These are phyloP conservation scores for Pseudozyma sp. DNA, from an alignment of 1,284 basidiomycete genomes.

Conservation along the genomic window DNA sequence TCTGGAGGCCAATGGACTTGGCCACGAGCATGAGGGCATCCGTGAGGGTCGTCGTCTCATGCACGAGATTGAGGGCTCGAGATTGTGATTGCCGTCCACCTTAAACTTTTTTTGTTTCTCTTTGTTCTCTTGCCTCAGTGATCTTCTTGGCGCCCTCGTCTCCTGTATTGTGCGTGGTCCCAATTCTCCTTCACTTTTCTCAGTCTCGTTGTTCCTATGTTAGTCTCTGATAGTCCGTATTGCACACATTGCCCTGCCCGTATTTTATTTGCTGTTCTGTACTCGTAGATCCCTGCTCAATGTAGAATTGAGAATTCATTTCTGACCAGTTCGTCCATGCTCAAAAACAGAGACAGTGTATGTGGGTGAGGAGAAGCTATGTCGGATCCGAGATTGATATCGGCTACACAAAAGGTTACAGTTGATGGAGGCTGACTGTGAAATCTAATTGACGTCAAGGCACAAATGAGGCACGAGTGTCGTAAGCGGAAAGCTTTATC, in stretches of 20 bases:
- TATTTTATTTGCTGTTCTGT: too few species aligned
- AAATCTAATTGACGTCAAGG: background rate
- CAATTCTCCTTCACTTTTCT: too few species aligned
- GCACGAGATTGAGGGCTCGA: constrained; percentile 49
- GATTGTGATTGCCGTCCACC: constrained; percentile 14
- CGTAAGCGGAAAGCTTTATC: background rate
- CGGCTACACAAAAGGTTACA: background rate
- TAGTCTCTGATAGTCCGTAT: too few species aligned
- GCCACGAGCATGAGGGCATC: constrained; percentile 58
- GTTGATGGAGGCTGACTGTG: constrained; percentile 6
- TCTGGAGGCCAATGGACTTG: constrained; percentile 42
- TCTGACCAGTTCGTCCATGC: too few species aligned
- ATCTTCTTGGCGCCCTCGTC: background rate
- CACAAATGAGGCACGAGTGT: background rate
- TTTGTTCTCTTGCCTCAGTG: background rate
- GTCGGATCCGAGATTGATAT: too few species aligned
- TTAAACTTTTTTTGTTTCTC: background rate
- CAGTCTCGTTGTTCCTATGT: too few species aligned
- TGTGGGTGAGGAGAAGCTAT: too few species aligned
- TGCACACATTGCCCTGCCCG: too few species aligned
- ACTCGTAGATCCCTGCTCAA: too few species aligned
- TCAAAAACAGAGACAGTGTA: too few species aligned
- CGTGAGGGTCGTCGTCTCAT: constrained; percentile 54
- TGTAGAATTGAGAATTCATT: too few species aligned
- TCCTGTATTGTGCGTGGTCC: too few species aligned